These are phyloP conservation scores for Cupressus sempervirens DNA, from an alignment of 75 land plant species.

Conservation along the genomic window DNA sequence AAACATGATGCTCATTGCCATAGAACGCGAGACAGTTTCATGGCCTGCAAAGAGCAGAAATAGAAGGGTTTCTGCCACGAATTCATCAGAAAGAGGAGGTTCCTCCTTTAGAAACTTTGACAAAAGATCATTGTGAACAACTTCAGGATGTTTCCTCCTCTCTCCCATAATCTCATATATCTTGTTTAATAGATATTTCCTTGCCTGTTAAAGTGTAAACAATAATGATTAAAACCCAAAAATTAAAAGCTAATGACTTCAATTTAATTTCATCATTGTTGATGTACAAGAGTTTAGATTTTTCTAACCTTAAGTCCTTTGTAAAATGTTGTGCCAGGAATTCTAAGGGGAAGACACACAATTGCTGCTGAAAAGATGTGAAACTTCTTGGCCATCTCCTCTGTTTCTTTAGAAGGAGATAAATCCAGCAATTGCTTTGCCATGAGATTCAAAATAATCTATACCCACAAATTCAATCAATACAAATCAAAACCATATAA, in stretches of 20 bases:
- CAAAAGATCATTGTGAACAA: neutral
- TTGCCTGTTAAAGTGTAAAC: neutral
- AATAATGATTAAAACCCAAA: neutral
- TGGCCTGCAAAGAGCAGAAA: slow-evolving; percentile 9
- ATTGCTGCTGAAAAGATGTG: slow-evolving; percentile 41
- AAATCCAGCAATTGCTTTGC: slow-evolving; percentile 49
- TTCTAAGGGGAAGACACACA: slow-evolving; percentile 38
- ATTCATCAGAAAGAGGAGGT: neutral
- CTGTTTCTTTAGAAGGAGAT: slow-evolving; percentile 34
- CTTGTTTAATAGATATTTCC: neutral
- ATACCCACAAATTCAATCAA: neutral
- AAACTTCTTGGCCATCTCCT: slow-evolving; percentile 34
- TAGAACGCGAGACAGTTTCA: neutral
- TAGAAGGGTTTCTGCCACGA: neutral
- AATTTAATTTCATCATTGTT: neutral
- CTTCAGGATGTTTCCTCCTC: slow-evolving; percentile 3
- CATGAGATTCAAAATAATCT: slow-evolving; percentile 58
- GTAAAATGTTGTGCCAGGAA: slow-evolving; percentile 40
- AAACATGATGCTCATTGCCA: neutral
- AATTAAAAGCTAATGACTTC: neutral
- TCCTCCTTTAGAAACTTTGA: neutral
- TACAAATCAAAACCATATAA: neutral
- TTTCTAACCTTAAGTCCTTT: slow-evolving; percentile 45
- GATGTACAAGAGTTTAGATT: neutral
- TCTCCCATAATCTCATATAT: neutral